Conservation (phyloP, 768 basidiomycete genomes). For the Phanerodontia chrysosporium region DNA sequence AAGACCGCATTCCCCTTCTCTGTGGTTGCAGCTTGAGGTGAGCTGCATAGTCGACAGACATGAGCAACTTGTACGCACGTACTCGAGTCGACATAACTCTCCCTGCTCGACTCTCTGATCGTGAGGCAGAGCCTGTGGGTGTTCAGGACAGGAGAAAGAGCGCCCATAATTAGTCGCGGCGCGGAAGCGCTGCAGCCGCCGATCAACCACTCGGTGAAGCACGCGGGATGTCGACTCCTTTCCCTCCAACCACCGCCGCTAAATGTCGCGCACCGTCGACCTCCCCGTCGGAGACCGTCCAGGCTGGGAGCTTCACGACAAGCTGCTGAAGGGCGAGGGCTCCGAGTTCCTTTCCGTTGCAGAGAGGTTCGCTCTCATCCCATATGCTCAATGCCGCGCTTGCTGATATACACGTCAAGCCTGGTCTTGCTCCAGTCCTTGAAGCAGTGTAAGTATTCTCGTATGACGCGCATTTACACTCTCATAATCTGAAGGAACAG, state of each 20-base stretch:
- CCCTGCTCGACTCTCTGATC: neutral
- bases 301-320: conserved; percentile 54
- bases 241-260: neutral
- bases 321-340: conserved; percentile 13
- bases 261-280: conserved; percentile 18
- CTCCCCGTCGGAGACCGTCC: conserved; percentile 56
- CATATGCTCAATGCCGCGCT: neutral
- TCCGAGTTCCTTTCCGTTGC: conserved; percentile 41
- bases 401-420: conserved; percentile 32
- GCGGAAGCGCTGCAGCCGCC: neutral
- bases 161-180: conserved; percentile 1
- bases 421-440: conserved; percentile 62
- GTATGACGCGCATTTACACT: conserved; percentile 9
- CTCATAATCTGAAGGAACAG: conserved; percentile 32
- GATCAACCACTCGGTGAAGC: neutral
- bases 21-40: conserved; percentile 31
- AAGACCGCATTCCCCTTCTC: conserved; percentile 73
- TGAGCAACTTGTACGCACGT: conserved; percentile 66
- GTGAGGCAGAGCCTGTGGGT: neutral
- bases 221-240: neutral
- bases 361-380: conserved; percentile 47
- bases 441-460: conserved; percentile 51
- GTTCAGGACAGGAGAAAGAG: neutral
- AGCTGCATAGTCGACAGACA: no score
- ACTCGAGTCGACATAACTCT: conserved; percentile 43